These are phyloP conservation scores for Fusarium chlamydosporum DNA, from an alignment of 2,329 filamentous ascomycete species.

Conservation along the genomic window DNA sequence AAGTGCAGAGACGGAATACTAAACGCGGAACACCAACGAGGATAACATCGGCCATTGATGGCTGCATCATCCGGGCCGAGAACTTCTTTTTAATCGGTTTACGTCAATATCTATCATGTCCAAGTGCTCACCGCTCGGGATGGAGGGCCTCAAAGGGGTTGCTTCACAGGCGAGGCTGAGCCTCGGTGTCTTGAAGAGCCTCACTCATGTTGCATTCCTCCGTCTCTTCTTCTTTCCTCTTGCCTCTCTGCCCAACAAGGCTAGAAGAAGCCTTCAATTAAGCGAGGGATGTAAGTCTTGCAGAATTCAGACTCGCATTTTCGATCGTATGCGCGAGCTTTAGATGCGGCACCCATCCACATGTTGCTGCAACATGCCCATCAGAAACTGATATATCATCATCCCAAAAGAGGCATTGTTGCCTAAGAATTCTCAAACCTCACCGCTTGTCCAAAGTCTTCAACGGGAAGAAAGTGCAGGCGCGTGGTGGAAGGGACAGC, in stretches of 20 bases:
- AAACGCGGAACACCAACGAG: not conserved
- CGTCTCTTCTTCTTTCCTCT: not conserved
- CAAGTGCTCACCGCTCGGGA: constrained; percentile 16
- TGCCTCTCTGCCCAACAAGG: not conserved
- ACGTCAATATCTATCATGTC: not conserved
- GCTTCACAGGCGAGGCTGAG: constrained; percentile 16
- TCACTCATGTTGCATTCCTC: not conserved
- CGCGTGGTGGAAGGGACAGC: not conserved
- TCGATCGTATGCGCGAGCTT: constrained; percentile 8
- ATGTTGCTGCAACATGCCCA: not conserved
- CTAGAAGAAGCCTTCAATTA: not conserved
- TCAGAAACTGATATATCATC: not conserved
- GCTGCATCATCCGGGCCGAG: not conserved
- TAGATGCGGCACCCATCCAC: constrained; percentile 13
- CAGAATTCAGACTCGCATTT: constrained; percentile 17
- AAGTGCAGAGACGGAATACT: not conserved
- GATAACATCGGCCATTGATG: not conserved
- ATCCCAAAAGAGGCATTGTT: not conserved
- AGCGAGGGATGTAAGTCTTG: constrained; percentile 19
- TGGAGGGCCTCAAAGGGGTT: constrained; percentile 28
- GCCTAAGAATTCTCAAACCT: not conserved
- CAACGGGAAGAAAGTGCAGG: constrained; percentile 3
- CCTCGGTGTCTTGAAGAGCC: constrained; percentile 6
- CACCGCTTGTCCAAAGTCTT: constrained; percentile 21
- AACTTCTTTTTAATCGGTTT: not conserved